Base-by-base conservation (phyloP, 176 grass and related monocot genomes). In the Carex littledalei region DNA sequence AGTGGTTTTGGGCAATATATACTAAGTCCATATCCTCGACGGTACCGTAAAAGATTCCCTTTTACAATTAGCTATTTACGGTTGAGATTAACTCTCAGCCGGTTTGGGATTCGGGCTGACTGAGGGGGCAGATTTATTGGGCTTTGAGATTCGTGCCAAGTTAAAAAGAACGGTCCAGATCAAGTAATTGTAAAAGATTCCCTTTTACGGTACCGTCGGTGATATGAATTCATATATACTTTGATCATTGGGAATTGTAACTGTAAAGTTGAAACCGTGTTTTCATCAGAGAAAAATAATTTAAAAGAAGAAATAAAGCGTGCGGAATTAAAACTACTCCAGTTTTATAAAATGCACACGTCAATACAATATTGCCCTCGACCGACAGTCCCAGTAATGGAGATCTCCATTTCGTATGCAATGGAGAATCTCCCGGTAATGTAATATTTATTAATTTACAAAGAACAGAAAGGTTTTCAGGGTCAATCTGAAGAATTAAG, bases 181-280 rank as follows among this genome's bases (percentile, higher is more conserved):
- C 24, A 24, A 24, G 24, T 24, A 24, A 24, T 24, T 24, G 24
- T 24, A 24, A 24, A 24, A 24, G 24, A 24, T 24, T 24, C 24
- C 24, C 24, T 24, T 0, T 24, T 24, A 24, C 0, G 24, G 24
- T 24, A 24, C 24, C 24, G 24, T 24, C 24, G 24, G 24, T 24
- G 24, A 24, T 24, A 24, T 24, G 24, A 24, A 24, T 78, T 78
- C 56, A 76, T 14, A 76, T 75, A 74, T 52, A 26, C 26, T 26
- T 26, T 26, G 26, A 26, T 26, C 26, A 56, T 78, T 78, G 50
- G 74, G 52, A 78, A 78, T 8, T 52, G 50, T 9, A 56, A 31
- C 74, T 57, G 74, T 78, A 78, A 78, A 75, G 71, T 75, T 10
- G 74, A 78, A 78, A 78, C 74, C 74, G 74, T 78, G 74, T 78